phyloP scores from a whole-genome alignment of 2,329 filamentous ascomycete species.

The Trichophyton benhamiae region DNA sequence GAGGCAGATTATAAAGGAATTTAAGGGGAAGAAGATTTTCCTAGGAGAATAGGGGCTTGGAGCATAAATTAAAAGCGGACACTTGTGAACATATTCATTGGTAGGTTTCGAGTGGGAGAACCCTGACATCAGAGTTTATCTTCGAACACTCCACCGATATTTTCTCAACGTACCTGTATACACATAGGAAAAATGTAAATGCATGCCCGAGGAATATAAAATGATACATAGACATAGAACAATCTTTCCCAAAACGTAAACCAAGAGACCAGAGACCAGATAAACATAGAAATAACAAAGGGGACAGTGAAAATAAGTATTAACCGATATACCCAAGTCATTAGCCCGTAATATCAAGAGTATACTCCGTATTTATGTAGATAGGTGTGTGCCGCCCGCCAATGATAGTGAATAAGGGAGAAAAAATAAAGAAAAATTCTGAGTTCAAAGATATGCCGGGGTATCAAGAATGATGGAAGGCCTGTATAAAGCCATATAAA shows the following conservation, averaged over 20 bases:
- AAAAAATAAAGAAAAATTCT: neutral
- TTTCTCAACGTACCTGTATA: neutral
- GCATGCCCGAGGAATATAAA: slow-evolving; percentile 1
- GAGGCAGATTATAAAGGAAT: neutral
- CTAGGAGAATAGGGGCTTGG: neutral
- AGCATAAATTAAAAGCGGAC: neutral
- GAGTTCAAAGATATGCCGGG: neutral
- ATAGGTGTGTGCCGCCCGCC: neutral
- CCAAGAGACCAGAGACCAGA: neutral
- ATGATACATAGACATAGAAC: neutral
- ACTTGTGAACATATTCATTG: neutral
- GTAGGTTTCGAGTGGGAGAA: neutral
- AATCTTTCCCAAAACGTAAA: neutral
- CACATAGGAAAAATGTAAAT: neutral
- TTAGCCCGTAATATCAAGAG: neutral
- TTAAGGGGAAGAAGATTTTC: neutral
- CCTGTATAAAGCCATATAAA: neutral
- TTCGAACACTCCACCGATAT: neutral
- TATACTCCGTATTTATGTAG: neutral
- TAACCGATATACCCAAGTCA: neutral
- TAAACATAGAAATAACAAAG: neutral
- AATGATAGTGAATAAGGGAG: neutral
- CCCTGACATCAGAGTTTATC: neutral
- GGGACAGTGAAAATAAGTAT: neutral
- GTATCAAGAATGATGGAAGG: neutral